Base-by-base conservation (phyloP, 306 rosid genomes). In the Quercus agrifolia region DNA sequence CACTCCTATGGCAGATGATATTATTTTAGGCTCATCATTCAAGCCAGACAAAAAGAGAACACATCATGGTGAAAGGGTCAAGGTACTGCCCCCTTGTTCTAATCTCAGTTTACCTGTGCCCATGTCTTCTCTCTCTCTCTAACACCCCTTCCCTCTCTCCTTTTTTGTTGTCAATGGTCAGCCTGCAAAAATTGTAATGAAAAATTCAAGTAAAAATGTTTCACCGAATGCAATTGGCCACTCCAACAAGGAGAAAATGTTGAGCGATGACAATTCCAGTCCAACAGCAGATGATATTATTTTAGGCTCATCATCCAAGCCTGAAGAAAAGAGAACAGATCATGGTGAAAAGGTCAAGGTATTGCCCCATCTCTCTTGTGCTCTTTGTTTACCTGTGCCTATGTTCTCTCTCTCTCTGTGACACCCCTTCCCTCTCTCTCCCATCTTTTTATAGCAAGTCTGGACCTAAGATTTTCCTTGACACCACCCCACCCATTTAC, bases 121-220 rank as follows among this genome's bases (percentile, higher is more conserved):
- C 15, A 49, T 49, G 17, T 49, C 54, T 13, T 3, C 5, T 41
- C 46, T 41, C 11, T 38, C 44, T 35, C 41, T 49, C 15, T 49
- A 13, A 49, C 54, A 49, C 17, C 54, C 52, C 5, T 49, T 49
- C 54, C 4, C 54, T 49, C 15, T 12, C 54, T 49, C 54, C 15
- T 13, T 13, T 44, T 1, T 27, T 41, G 56, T 30, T 3, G 20
- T 59, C 25, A 21, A 25, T 23, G 25, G 30, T 59, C 35, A 80
- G 82, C 73, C 78, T 46, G 82, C 83, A 54, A 51, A 77, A 46
- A 31, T 59, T 75, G 75, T 68, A 78, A 74, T 19, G 19, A 73
- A 76, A 77, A 70, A 81, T 62, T 83, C 78, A 57, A 79, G 81
- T 76, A 70, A 71, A 52, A 77, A 72, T 74, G 69, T 67, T 74